phyloP scores from a whole-genome alignment of 2,329 filamentous ascomycete genomes.

The Aspergillus tubingensis region DNA sequence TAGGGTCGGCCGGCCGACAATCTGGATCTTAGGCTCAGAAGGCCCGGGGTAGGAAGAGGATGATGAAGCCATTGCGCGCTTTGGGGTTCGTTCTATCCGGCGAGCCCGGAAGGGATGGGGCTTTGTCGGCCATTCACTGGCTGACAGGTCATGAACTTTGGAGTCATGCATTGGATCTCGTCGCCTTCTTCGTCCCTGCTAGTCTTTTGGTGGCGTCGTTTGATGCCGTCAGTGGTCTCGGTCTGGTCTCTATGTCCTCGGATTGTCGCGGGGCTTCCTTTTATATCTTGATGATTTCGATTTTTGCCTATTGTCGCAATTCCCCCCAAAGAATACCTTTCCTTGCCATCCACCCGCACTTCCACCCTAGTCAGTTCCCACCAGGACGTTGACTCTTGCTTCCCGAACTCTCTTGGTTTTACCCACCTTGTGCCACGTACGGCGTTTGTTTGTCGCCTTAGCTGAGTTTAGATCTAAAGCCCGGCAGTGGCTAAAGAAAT shows the following conservation, averaged over 20 bases:
- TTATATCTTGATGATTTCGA: constrained; percentile 18
- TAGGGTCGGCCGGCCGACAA: constrained; percentile 14
- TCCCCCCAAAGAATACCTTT: constrained; percentile 32
- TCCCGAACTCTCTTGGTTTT: constrained; percentile 23
- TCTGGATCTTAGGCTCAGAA: constrained; percentile 14
- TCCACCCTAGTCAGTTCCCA: constrained; percentile 17
- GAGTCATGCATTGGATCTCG: background rate
- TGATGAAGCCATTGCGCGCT: constrained; percentile 7
- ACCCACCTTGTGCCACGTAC: constrained; percentile 23
- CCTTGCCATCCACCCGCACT: constrained; percentile 20
- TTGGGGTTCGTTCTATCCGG: constrained; percentile 5
- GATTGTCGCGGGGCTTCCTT: constrained; percentile 21
- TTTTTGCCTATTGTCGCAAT: constrained; percentile 29
- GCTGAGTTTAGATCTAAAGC: constrained; percentile 29
- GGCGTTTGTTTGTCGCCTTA: constrained; percentile 28
- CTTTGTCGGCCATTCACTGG: background rate
- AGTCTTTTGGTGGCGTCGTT: constrained; percentile 4
- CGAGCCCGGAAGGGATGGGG: background rate
- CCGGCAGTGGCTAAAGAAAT: constrained; percentile 27
- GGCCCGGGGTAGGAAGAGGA: constrained; percentile 8
- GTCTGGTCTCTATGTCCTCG: constrained; percentile 17
- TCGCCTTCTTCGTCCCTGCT: background rate
- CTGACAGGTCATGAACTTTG: background rate
- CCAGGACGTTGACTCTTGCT: constrained; percentile 21
- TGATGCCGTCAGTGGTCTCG: constrained; percentile 15